Conservation (phyloP, 2,329 filamentous ascomycete species). For the Ophiostoma sp. region DNA sequence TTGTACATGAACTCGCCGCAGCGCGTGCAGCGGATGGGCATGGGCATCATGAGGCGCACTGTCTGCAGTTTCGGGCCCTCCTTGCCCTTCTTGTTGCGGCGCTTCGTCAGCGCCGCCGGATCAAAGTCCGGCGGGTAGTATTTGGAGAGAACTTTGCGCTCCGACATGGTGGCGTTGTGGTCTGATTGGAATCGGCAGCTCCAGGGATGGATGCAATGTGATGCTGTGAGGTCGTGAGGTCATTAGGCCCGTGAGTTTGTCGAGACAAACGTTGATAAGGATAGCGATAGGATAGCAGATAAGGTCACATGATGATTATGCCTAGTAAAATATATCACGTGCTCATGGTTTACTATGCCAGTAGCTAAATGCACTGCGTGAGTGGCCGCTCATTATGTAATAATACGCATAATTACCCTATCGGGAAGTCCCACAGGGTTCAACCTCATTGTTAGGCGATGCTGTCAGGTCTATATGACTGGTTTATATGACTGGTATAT, state of each 20-base stretch:
- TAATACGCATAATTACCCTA: background rate
- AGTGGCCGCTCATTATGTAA: background rate
- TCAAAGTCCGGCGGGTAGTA: conserved; percentile 74
- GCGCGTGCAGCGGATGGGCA: conserved; percentile 64
- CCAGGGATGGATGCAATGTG: background rate
- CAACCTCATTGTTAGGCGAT: background rate
- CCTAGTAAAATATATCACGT: background rate
- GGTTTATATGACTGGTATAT: no score
- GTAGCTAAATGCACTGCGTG: background rate
- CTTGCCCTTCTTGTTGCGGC: conserved; percentile 42
- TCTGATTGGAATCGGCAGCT: background rate
- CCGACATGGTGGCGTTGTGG: conserved; percentile 36
- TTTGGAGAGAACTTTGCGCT: conserved; percentile 40
- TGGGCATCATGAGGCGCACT: conserved; percentile 86
- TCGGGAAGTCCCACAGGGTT: conserved; percentile 2
- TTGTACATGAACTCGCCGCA: conserved; percentile 34
- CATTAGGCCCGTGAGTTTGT: background rate
- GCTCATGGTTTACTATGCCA: background rate
- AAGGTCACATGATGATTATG: background rate
- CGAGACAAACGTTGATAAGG: background rate
- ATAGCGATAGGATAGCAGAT: background rate
- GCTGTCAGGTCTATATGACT: no score
- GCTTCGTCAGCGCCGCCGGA: conserved; percentile 69
- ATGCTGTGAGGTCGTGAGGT: background rate
- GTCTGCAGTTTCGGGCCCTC: conserved; percentile 76